A percentile compares a stretch with the other conserved stretches of the same genome.
Conservation (phyloP, 2,329 filamentous ascomycete species). For the Colletotrichum tamarilloi region DNA sequence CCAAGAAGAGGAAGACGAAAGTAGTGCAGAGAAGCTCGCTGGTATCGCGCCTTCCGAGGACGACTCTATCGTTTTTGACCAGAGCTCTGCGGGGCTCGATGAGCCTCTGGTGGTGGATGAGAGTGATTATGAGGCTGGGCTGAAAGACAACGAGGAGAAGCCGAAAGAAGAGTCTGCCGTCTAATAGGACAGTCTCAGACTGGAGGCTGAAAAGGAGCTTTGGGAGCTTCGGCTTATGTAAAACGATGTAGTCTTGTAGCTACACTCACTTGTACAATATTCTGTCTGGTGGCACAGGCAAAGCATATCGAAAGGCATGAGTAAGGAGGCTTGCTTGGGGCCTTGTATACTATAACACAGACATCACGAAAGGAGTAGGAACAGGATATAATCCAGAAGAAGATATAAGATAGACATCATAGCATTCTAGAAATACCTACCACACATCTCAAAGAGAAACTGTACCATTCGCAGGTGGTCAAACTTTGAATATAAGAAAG, state of each 20-base stretch:
- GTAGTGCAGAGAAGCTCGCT: slow-evolving; percentile 34
- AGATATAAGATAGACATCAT: not conserved
- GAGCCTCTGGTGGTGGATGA: slow-evolving; percentile 45
- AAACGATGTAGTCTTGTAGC: not conserved
- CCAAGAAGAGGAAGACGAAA: slow-evolving; percentile 29
- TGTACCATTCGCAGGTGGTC: not conserved
- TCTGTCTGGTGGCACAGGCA: not conserved
- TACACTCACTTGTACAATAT: not conserved
- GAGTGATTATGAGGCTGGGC: not conserved
- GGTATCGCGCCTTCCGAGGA: slow-evolving; percentile 33
- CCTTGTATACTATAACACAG: not conserved
- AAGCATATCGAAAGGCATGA: not conserved
- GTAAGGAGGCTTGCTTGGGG: not conserved
- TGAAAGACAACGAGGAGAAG: slow-evolving; percentile 13
- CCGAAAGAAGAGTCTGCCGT: not conserved
- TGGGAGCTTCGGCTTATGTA: not conserved
- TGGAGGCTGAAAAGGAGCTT: not conserved
- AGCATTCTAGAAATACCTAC: not conserved
- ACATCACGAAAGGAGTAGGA: not conserved
- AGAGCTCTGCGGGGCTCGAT: slow-evolving; percentile 47
- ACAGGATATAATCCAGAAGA: not conserved
- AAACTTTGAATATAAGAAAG: not conserved
- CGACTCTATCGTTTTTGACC: slow-evolving; percentile 41
- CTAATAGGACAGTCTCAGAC: not conserved
- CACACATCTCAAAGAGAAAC: not conserved